Base-by-base conservation (phyloP, 371 early-diverging fungal genomes). In the Syncephalastrum contaminatum region DNA sequence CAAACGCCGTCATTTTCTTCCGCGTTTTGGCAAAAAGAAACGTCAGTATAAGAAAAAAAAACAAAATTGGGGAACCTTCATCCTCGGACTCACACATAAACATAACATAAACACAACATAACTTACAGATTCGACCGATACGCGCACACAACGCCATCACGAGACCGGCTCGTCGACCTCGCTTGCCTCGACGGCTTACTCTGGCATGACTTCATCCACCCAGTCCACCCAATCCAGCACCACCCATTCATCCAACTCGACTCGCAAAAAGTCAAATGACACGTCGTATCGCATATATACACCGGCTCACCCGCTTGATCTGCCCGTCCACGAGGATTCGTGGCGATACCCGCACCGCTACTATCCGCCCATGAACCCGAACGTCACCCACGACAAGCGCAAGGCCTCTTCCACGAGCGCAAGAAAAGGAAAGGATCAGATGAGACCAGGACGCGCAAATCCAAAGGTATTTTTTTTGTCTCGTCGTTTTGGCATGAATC, bases 11-110 rank as follows among this genome's bases (percentile, higher is more conserved):
- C 56, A 63, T 25, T 47, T 58, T 12, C 58, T 70, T 22, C 61
- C 67, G 46, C 55, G 75, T 36, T 64, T 75, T 40, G 64, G 66
- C 25, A 72, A 66, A 56, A 69, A 68, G 51, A 75, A 75, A 54
- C 63, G 76, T 72, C 60, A 59, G 62, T 54, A 42, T 36, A 20
- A 21, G 39, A 52, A 8, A n/a, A 43, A 20, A 39, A 36, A 52
- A n/a, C 42, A 0, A 20, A 39, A 13, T 4, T n/a, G 4, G 20
- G 25, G 39, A 20, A 52, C 2, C 5, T 52, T 2, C 36, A 30
- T 30, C 36, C 12, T 30, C 12, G 36, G 12, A 10, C 36, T 30
- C 10, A 30, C 36, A 30, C 36, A 10, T n/a, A 21, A 52, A 52
- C 40, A 52, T 52, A 21, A 39, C 19, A 42, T 39, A 7, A 41